Evolutionary conservation across 75 land plant genomes (phyloP), one percentile per base, ranked within the genome.

Genomic region (Ceratopteris richardii): DNA sequence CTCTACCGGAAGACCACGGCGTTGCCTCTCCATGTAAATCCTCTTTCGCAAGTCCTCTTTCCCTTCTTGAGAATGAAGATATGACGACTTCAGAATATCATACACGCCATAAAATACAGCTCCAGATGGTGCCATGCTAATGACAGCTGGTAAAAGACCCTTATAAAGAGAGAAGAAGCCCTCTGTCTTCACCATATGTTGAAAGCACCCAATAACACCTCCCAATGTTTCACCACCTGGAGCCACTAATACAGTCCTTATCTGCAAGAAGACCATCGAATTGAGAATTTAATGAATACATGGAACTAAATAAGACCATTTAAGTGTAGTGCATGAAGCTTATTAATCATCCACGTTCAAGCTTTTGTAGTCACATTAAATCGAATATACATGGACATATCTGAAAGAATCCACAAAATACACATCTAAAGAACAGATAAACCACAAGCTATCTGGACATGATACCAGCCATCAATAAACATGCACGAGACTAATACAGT

Each of bases 51-150:
- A 57, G 62, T 85, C 63, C 33, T 55, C 66, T 65, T 55, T 73
- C 14, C 94, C 94, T 75, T 82, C 83, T 18, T 86, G 86, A 24
- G 94, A 90, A 40, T 70, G 82, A 33, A 90, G 79, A 61, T 77
- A 86, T 27, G 78, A 43, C 31, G 87, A 57, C 63, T 90, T 90
- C 37, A 90, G 42, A 21, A 90, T 86, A 55, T 86, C 91, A 72
- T 90, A 90, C 0, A 90, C 87, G 22, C 96, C 96, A 69, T 90
- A 90, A 54, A 83, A 90, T 23, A 90, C 87, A 31, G 96, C 96
- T 52, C 82, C 84, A 19, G 88, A 77, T 19, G 88, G 88, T 22
- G 88, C 82, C 79, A 85, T 78, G 73, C 85, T 82, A 22, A 82
- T 58, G 28, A 85, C 64, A 9, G 88, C 77, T 1, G 85, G 88